Base-by-base conservation (phyloP, 192 early-diverging fungal genomes). In the Coemansia reversa region DNA sequence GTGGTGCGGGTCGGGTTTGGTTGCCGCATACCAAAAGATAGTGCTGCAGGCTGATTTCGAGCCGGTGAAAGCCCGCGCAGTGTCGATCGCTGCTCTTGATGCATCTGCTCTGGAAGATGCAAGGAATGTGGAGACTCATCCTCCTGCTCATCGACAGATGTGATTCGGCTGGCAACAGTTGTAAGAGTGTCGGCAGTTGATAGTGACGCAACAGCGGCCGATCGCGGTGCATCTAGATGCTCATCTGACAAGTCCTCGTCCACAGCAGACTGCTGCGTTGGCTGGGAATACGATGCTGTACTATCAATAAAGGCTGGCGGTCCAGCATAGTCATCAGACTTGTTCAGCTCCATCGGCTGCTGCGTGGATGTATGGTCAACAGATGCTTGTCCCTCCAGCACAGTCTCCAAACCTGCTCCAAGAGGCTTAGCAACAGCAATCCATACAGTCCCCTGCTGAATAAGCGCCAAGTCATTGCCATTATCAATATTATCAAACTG, bases 161-260 rank as follows among this genome's bases (percentile, higher is more conserved):
- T 66, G 45, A 45, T 30, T 23, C 61, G 63, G 52, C 76, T 79
- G 60, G 58, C 63, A 20, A 60, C 30, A 12, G 76, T 59, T 4
- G 67, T 65, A 49, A 70, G 51, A 2, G 70, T 67, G 51, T 70
- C 76, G 16, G 54, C 32, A 0, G 76, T 74, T 11, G 67, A 70
- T 16, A 49, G 53, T 27, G 67, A 61, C 18, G 59, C 32, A 29
- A 70, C 39, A 30, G 33, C 58, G n/a, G 42, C 45, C 5, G 76
- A 45, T 35, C 42, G 67, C 60, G 61, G 57, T 0, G 71, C 65
- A 2, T 30, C 39, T 54, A 54, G 60, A 29, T 60, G 58, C 30
- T 35, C 55, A 18, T 55, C 63, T 1, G 65, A 51, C 5, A 60
- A 18, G 7, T 30, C 24, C 12, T 62, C 62, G 9, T 19, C 30